These are phyloP conservation scores for Betula pendula DNA, from an alignment of 306 rosid genomes.

Conservation along the genomic window DNA sequence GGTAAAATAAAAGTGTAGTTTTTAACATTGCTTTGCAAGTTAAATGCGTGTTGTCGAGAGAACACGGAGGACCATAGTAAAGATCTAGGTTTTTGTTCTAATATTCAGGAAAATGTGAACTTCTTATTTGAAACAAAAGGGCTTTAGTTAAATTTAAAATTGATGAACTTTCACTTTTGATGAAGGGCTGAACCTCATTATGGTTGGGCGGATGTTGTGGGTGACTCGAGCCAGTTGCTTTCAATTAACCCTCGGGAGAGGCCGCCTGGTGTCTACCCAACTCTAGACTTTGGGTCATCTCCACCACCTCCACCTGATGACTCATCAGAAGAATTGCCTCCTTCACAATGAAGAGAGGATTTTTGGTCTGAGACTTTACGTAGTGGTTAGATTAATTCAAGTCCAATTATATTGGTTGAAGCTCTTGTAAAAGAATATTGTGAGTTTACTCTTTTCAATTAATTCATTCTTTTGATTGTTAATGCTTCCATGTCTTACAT, in stretches of 20 bases:
- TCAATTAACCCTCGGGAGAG: conserved; percentile 77
- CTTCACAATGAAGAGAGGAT: conserved; percentile 45
- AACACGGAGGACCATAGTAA: too few species aligned
- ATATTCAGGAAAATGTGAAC: too few species aligned
- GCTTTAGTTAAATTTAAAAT: conserved; percentile 13
- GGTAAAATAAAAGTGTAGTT: too few species aligned
- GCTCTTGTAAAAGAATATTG: conserved; percentile 28
- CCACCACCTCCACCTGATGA: conserved; percentile 42
- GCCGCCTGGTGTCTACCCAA: conserved; percentile 83
- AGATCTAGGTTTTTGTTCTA: too few species aligned
- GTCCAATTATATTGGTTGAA: conserved; percentile 24
- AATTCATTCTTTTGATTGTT: conserved; percentile 66
- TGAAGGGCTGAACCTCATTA: conserved; percentile 94
- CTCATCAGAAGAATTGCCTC: conserved; percentile 47
- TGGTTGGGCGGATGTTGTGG: conserved; percentile 98
- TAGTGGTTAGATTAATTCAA: conserved; percentile 28
- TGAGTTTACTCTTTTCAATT: conserved; percentile 38
- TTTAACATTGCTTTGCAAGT: too few species aligned
- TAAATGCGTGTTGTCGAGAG: background rate
- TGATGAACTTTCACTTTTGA: conserved; percentile 13
- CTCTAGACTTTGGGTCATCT: conserved; percentile 60
- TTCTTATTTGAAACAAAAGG: background rate
- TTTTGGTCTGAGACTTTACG: conserved; percentile 14
- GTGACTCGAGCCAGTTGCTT: conserved; percentile 83
- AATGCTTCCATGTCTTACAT: background rate